These are phyloP conservation scores for Sugiyamaella lignohabitans DNA, from an alignment of 805 yeast genomes.

Conservation along the genomic window DNA sequence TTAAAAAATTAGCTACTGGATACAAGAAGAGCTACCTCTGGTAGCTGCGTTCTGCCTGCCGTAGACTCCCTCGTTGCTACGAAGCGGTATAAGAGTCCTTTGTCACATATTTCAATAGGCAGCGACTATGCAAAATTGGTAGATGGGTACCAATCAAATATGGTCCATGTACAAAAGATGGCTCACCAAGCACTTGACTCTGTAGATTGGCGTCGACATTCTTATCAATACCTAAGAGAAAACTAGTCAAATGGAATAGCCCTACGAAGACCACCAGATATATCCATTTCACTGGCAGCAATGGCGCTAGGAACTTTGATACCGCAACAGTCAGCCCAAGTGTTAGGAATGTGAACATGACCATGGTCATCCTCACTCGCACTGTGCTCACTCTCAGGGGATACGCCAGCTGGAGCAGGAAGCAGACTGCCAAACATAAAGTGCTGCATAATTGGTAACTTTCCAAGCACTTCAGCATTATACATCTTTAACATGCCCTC, in stretches of 20 bases:
- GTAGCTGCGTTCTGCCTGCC: too few relatives aligned
- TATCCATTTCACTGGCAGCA: constrained; percentile 54
- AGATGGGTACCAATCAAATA: too few relatives aligned
- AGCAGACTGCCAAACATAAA: constrained; percentile 73
- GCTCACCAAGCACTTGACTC: too few relatives aligned
- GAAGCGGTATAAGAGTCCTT: too few relatives aligned
- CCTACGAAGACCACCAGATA: constrained; percentile 13
- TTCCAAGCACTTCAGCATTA: constrained; percentile 82
- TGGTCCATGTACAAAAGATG: too few relatives aligned
- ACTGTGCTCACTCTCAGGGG: constrained; percentile 31
- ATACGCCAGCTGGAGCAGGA: constrained; percentile 65
- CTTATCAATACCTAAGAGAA: not conserved
- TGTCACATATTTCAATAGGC: too few relatives aligned
- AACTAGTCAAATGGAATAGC: constrained; percentile 26
- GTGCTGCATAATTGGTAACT: constrained; percentile 91
- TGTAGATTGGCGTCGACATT: too few relatives aligned
- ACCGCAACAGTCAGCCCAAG: constrained; percentile 99
- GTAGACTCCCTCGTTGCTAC: too few relatives aligned
- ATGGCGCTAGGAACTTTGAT: constrained; percentile 92
- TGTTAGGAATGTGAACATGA: constrained; percentile 40
- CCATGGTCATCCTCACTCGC: constrained; percentile 25
- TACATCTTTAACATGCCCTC: constrained; percentile 97
- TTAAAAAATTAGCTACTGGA: too few relatives aligned
- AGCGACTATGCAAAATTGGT: too few relatives aligned
- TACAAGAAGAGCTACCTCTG: too few relatives aligned